These are phyloP conservation scores for Ceraceosorus guamensis DNA, from an alignment of 1,284 basidiomycete genomes.

Conservation along the genomic window DNA sequence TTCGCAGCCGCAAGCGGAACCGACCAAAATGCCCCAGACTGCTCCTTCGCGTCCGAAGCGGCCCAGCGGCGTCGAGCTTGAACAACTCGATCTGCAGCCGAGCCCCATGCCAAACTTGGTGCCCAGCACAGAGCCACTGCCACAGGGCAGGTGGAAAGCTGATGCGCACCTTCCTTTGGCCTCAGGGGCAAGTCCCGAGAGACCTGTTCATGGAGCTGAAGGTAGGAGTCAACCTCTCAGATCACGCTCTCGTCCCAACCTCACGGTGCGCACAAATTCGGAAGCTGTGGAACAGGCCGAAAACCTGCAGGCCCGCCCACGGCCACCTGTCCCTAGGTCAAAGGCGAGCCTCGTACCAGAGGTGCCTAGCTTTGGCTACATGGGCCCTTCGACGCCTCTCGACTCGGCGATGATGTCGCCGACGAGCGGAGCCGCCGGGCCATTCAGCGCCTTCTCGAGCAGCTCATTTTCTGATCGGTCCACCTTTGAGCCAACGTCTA, in stretches of 20 bases:
- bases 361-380: neutral
- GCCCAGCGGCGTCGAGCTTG: too few relatives aligned
- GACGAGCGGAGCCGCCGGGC: too few relatives aligned
- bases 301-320: neutral
- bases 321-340: neutral
- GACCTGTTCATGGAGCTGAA: neutral
- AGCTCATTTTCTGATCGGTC: too few relatives aligned
- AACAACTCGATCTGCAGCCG: neutral
- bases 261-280: neutral
- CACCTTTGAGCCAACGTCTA: too few relatives aligned
- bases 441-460: neutral
- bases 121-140: neutral
- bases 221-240: neutral
- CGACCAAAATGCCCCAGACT: too few relatives aligned
- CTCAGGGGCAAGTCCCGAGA: neutral
- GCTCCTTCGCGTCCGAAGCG: too few relatives aligned
- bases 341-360: slow-evolving; percentile 1
- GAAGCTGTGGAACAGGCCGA: too few relatives aligned
- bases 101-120: neutral
- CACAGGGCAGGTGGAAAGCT: neutral
- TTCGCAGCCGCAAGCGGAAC: too few relatives aligned
- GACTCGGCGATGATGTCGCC: neutral
- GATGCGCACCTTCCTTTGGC: too few relatives aligned
- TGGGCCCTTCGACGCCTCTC: neutral
- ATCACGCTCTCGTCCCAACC: neutral